phyloP scores from a whole-genome alignment of 2,329 filamentous ascomycete genomes.

The Sporothrix brunneoviolacea region DNA sequence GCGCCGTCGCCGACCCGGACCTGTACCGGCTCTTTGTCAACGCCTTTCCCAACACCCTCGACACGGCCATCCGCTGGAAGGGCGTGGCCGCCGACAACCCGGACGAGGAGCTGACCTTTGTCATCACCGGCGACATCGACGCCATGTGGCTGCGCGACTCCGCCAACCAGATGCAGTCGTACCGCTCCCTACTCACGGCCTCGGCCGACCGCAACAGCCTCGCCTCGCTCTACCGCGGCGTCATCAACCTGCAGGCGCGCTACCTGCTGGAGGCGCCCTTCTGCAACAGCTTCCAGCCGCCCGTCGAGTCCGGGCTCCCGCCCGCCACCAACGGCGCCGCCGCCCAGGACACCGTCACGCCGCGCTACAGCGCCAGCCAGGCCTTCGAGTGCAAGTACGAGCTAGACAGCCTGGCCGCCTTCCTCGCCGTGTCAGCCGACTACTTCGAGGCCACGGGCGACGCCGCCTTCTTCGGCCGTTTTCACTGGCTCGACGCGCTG shows the following conservation, averaged over 20 bases:
- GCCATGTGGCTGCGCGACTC: conserved; percentile 34
- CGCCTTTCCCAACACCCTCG: conserved; percentile 64
- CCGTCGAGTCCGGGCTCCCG: conserved; percentile 61
- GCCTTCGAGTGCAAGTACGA: conserved; percentile 98
- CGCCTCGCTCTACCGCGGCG: conserved; percentile 63
- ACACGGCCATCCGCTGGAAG: conserved; percentile 21
- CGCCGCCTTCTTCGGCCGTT: conserved; percentile 63
- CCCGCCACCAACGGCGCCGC: conserved; percentile 51
- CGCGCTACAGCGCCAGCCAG: conserved; percentile 57
- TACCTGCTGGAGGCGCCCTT: conserved; percentile 67
- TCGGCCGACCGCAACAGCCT: conserved; percentile 48
- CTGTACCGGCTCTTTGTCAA: conserved; percentile 66
- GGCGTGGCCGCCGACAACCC: conserved; percentile 18
- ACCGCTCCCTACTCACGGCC: conserved; percentile 56
- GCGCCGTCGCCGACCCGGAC: conserved; percentile 68
- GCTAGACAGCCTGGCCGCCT: conserved; percentile 82
- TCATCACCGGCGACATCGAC: conserved; percentile 36
- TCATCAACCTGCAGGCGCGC: conserved; percentile 69
- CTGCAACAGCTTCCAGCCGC: conserved; percentile 93
- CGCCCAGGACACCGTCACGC: conserved; percentile 55
- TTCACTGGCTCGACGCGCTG: conserved; percentile 67
- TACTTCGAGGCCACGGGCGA: conserved; percentile 72
- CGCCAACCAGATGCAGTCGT: conserved; percentile 67
- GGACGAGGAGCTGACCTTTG: conserved; percentile 55
- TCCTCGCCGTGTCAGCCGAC: conserved; percentile 72